Evolutionary conservation across 371 early-diverging fungal species (phyloP), one percentile per base, ranked within the genome.

Genomic region (Mortierella polycephala): DNA sequence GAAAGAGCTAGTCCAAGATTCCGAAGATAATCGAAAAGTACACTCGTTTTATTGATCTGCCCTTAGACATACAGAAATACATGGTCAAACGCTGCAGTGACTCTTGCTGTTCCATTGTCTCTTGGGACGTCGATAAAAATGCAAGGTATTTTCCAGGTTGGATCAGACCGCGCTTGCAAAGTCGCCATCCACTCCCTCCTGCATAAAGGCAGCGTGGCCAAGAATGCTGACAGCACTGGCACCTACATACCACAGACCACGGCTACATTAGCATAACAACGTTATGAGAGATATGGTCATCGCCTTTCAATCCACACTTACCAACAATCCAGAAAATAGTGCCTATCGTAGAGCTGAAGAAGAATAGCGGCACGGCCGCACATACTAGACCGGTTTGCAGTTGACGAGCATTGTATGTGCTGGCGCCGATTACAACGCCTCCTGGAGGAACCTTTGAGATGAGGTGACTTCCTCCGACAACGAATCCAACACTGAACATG

Each of bases 281-380:
- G 40, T 37, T 3, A 16, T n/a, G 13, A 46, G 11, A 37, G 49
- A 11, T 13, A 9, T 40, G 5, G 14, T 40, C 21, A 51, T 16
- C 5, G 61, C 42, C 18, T 20, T 20, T 18, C 23, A 30, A 11
- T 10, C 5, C 5, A 13, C 12, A 47, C 70, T 47, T 61, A 75
- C 76, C 88, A 75, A 90, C 82, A 60, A 91, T 87, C 86, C 89
- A 91, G 54, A 91, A 91, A 23, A 91, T 81, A 23, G 87, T 85
- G 42, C 89, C 87, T n/a, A 89, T 86, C 49, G 89, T 88, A 1
- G 89, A 90, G 52, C 89, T 89, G 72, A 90, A 87, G 42, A 87
- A 84, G 55, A 91, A 81, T 41, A 91, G 76, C 8, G 89, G 69
- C 30, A 91, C 74, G 10, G 90, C 85, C 30, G 84, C 67, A 45